These are phyloP conservation scores for Rosa multiflora DNA, from an alignment of 306 rosid genomes.

Conservation along the genomic window DNA sequence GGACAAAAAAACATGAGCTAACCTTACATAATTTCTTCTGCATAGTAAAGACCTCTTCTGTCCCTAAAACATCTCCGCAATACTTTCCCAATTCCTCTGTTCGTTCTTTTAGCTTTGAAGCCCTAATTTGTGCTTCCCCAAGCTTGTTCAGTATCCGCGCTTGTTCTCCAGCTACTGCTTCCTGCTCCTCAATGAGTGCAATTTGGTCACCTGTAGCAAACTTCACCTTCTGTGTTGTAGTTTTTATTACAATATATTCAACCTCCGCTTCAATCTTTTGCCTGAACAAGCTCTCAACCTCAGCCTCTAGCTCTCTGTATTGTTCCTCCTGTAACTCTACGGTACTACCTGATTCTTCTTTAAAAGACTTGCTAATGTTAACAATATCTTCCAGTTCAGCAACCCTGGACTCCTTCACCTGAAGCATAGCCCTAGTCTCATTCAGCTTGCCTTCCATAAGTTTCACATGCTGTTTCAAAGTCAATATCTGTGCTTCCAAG, in stretches of 20 bases:
- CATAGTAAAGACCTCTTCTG: slow-evolving; percentile 54
- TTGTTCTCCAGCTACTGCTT: slow-evolving; percentile 47
- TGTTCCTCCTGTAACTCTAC: slow-evolving; percentile 39
- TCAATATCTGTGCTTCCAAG: slow-evolving; percentile 49
- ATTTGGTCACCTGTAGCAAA: slow-evolving; percentile 32
- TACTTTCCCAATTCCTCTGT: slow-evolving; percentile 51
- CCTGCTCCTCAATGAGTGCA: slow-evolving; percentile 50
- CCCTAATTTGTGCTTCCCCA: slow-evolving; percentile 50
- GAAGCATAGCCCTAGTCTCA: slow-evolving; percentile 45
- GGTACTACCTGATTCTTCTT: slow-evolving; percentile 47
- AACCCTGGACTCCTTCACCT: slow-evolving; percentile 52
- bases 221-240: slow-evolving; percentile 46
- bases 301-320: slow-evolving; percentile 37
- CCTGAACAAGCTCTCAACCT: slow-evolving; percentile 50
- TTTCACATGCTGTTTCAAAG: slow-evolving; percentile 54
- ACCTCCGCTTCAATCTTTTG: slow-evolving; percentile 76
- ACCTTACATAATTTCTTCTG: slow-evolving; percentile 59
- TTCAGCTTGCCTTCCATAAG: slow-evolving; percentile 50
- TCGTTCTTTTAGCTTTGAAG: slow-evolving; percentile 49
- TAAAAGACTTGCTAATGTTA: slow-evolving; percentile 33
- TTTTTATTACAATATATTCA: slow-evolving; percentile 48
- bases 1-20: slow-evolving; percentile 48
- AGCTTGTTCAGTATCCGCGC: slow-evolving; percentile 45
- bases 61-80: slow-evolving; percentile 45
- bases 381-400: slow-evolving; percentile 66